A percentile compares a stretch with the other conserved stretches of the same genome.
Evolutionary conservation across 257 asterid species (phyloP).

Genomic region (Solanum chiquidenum): DNA sequence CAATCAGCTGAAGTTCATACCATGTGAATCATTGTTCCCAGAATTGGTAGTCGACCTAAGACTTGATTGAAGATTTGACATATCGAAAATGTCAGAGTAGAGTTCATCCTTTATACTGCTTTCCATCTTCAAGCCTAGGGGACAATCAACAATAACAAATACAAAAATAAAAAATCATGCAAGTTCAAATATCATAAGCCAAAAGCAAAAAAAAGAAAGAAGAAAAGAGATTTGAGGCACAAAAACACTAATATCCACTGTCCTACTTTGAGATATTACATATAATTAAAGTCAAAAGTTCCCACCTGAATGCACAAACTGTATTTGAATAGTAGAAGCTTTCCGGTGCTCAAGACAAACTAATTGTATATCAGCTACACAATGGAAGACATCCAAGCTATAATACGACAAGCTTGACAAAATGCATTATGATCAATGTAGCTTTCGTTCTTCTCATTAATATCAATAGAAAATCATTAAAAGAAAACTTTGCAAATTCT

Average conservation of each 20-base stretch:
- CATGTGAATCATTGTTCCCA: no score
- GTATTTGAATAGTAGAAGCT: not conserved
- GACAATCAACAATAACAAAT: no score
- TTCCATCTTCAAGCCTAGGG: no score
- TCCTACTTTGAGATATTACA: not conserved
- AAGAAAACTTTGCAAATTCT: not conserved
- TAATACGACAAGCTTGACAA: not conserved
- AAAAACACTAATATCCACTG: not conserved
- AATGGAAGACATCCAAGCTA: not conserved
- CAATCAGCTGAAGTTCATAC: no score
- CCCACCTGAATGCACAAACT: not conserved
- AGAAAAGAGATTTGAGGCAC: not conserved
- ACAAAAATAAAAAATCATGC: no score
- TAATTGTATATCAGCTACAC: not conserved
- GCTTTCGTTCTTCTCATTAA: not conserved
- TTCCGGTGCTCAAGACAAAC: not conserved
- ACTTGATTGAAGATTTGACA: no score
- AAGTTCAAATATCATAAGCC: no score
- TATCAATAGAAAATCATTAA: not conserved
- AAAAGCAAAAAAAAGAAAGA: not conserved
- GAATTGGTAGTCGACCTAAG: no score
- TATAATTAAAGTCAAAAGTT: not conserved
- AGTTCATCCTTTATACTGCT: no score
- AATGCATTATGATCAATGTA: not conserved
- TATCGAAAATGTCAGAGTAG: no score